phyloP scores from a whole-genome alignment of 306 rosid species.

The Citrullus amarus region DNA sequence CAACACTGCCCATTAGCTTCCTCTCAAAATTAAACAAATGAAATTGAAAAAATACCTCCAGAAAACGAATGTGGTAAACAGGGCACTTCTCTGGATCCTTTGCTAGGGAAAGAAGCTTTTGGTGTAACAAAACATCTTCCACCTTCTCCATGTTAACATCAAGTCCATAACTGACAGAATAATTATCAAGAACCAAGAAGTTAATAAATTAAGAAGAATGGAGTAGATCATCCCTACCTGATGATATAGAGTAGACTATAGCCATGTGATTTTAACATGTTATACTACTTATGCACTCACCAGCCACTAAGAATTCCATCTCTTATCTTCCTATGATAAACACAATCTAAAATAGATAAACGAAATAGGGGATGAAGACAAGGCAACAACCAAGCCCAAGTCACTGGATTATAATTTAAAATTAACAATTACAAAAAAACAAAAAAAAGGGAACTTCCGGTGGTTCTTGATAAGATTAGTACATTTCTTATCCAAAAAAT shows the following conservation, averaged over 20 bases:
- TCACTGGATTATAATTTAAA: not conserved
- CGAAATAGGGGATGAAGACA: not conserved
- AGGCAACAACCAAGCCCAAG: not conserved
- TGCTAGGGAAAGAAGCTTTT: slow-evolving; percentile 69
- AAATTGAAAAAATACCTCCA: slow-evolving; percentile 53
- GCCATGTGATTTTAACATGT: not conserved
- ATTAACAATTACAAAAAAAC: not conserved
- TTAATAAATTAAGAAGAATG: slow-evolving; percentile 4
- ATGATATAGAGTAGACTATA: not conserved
- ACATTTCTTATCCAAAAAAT: not conserved
- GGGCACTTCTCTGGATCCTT: slow-evolving; percentile 92
- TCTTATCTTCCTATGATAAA: not conserved
- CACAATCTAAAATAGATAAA: not conserved
- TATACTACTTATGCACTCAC: not conserved
- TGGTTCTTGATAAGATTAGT: not conserved
- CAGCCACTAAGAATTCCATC: not conserved
- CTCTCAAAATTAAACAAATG: not conserved
- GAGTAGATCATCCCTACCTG: not conserved
- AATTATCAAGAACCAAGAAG: slow-evolving; percentile 8
- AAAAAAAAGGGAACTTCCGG: not conserved
- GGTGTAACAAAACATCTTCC: slow-evolving; percentile 87
- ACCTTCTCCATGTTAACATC: slow-evolving; percentile 92
- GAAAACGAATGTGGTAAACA: slow-evolving; percentile 66
- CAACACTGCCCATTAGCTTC: not conserved
- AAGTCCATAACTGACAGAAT: slow-evolving; percentile 67